Evolutionary conservation across 1,284 basidiomycete species (phyloP).

Genomic region (Pseudomicrostroma phylloplanum): DNA sequence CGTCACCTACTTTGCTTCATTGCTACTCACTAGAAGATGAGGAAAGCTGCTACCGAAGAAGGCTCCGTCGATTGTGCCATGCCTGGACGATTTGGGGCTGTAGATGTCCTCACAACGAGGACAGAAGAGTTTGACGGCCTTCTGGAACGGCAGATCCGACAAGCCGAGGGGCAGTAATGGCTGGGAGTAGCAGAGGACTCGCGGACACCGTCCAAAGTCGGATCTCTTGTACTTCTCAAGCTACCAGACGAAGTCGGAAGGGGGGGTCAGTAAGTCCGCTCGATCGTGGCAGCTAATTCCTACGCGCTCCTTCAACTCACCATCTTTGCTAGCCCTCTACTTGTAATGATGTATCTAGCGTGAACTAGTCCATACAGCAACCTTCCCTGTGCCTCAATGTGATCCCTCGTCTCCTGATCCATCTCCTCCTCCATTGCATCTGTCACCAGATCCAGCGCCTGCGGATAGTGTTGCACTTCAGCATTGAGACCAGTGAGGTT

Average conservation of each 20-base stretch:
- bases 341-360: constrained; percentile 48
- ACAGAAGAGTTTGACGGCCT: constrained; percentile 49
- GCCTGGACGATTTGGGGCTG: constrained; percentile 45
- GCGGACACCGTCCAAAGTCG: constrained; percentile 48
- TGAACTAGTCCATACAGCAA: constrained; percentile 48
- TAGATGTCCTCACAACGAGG: constrained; percentile 50
- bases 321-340: constrained; percentile 48
- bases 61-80: constrained; percentile 50
- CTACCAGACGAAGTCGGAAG: constrained; percentile 7
- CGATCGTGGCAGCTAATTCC: not conserved
- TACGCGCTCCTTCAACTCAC: constrained; percentile 12
- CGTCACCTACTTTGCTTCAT: not conserved
- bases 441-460: constrained; percentile 91
- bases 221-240: constrained; percentile 50
- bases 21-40: constrained; percentile 51
- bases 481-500: constrained; percentile 95
- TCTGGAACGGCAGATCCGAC: constrained; percentile 46
- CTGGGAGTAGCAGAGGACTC: constrained; percentile 48
- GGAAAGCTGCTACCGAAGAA: constrained; percentile 50
- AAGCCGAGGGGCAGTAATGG: constrained; percentile 44
- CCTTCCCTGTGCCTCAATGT: constrained; percentile 46
- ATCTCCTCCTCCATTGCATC: constrained; percentile 48
- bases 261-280: not conserved
- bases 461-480: constrained; percentile 87
- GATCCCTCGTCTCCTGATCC: constrained; percentile 39